Percentiles rank a stretch among this genome's conserved stretches.
These are phyloP conservation scores for Sophora flavescens DNA, from an alignment of 306 rosid genomes.

Conservation along the genomic window DNA sequence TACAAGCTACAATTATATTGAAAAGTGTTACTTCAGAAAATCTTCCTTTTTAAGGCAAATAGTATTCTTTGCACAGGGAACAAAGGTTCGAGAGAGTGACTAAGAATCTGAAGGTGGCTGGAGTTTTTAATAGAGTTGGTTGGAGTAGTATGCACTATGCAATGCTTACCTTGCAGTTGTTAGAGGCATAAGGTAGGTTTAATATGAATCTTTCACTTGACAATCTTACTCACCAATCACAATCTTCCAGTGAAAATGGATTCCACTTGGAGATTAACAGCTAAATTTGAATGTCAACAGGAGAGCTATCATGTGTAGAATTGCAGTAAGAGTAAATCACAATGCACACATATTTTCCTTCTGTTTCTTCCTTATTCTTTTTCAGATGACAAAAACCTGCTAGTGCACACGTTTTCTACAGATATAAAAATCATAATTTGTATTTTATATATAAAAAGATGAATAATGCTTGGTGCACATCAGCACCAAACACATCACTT, in stretches of 20 bases:
- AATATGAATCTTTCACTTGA: constrained; percentile 2
- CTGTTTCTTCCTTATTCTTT: constrained; percentile 23
- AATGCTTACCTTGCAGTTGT: constrained; percentile 92
- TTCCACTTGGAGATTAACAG: constrained; percentile 44
- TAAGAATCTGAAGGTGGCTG: constrained; percentile 93
- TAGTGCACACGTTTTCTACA: not conserved
- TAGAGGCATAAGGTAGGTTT: constrained; percentile 83
- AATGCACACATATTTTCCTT: constrained; percentile 29
- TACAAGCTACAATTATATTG: not conserved
- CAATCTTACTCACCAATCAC: constrained; percentile 29
- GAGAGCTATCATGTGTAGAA: constrained; percentile 89
- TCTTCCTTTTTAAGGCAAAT: constrained; percentile 38
- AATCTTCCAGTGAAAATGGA: constrained; percentile 7
- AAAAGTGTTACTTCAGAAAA: constrained; percentile 11
- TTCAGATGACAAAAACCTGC: constrained; percentile 2
- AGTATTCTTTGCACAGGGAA: constrained; percentile 57
- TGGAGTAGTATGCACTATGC: constrained; percentile 93
- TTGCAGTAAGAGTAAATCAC: constrained; percentile 90
- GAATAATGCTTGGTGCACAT: no score
- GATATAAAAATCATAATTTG: not conserved
- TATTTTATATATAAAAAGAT: not conserved
- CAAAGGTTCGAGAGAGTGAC: constrained; percentile 93
- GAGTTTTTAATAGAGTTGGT: constrained; percentile 94
- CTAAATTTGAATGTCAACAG: constrained; percentile 56
- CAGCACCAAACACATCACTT: not conserved